Conservation (phyloP, 2,329 filamentous ascomycete species). For the Hymenoscyphus salicellus region DNA sequence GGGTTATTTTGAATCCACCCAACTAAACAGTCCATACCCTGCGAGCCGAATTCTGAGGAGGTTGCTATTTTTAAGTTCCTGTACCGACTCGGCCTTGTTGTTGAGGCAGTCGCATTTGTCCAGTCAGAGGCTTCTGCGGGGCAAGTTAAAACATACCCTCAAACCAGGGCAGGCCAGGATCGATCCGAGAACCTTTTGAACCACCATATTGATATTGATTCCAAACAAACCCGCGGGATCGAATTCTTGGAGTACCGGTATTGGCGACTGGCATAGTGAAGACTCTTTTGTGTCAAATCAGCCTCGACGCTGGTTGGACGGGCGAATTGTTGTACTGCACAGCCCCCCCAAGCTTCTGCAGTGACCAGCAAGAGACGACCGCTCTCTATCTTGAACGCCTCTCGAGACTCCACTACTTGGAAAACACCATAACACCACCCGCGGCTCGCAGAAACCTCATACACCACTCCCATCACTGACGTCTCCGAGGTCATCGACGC, state of each 20-base stretch:
- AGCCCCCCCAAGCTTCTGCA: conserved; percentile 25
- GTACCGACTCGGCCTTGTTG: neutral
- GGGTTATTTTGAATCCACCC: no score
- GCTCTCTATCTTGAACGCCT: conserved; percentile 19
- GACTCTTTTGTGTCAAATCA: conserved; percentile 18
- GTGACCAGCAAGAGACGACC: neutral
- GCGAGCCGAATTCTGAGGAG: neutral
- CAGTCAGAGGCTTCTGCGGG: neutral
- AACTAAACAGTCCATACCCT: no score
- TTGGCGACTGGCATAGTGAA: conserved; percentile 6
- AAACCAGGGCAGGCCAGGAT: neutral
- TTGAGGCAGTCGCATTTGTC: neutral
- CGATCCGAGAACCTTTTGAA: neutral
- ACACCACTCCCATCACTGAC: conserved; percentile 27
- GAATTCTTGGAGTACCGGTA: conserved; percentile 3
- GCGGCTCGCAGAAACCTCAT: conserved; percentile 8
- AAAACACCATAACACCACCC: conserved; percentile 17
- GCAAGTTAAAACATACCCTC: neutral
- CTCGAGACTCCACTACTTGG: conserved; percentile 11
- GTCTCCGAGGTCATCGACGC: conserved; percentile 34
- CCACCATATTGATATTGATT: neutral
- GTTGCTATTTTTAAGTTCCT: conserved; percentile 1
- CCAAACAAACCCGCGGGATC: neutral
- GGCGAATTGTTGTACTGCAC: conserved; percentile 25
- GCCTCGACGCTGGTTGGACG: conserved; percentile 23